Percentiles rank a stretch among this genome's conserved stretches.
These are phyloP conservation scores for Phytophthora aleatoria DNA, from an alignment of 352 stramenopile genomes.

Conservation along the genomic window DNA sequence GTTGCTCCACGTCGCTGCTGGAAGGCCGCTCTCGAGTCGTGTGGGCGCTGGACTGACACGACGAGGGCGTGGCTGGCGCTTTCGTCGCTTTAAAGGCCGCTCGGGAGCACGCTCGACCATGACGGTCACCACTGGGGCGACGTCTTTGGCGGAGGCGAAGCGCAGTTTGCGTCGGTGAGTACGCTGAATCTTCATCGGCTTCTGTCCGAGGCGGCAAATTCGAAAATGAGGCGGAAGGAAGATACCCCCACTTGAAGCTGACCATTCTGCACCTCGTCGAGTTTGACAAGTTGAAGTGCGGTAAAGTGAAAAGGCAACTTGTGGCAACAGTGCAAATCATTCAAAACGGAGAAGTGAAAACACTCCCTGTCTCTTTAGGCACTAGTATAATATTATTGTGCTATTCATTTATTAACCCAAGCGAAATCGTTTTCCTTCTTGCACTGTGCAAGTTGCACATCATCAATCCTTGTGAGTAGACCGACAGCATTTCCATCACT, in stretches of 20 bases:
- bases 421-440: not conserved
- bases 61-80: constrained; percentile 21
- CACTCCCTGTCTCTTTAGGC: constrained; percentile 5
- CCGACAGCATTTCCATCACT: not conserved
- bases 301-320: not conserved
- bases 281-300: constrained; percentile 32
- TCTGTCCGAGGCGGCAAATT: constrained; percentile 26
- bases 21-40: constrained; percentile 10
- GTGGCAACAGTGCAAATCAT: not conserved
- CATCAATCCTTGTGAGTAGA: no score
- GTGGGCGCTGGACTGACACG: constrained; percentile 13
- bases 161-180: constrained; percentile 33
- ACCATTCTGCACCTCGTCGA: constrained; percentile 17
- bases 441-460: no score
- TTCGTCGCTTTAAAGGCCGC: constrained; percentile 27
- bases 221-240: constrained; percentile 28
- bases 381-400: not conserved
- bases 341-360: not conserved
- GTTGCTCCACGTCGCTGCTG: constrained; percentile 34
- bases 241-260: constrained; percentile 24
- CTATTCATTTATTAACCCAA: no score
- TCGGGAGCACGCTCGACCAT: constrained; percentile 19
- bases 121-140: constrained; percentile 14
- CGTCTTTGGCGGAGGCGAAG: constrained; percentile 24
- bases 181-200: constrained; percentile 33